Evolutionary conservation across 1,284 basidiomycete genomes (phyloP).

Genomic region (Vanrija pseudolonga): DNA sequence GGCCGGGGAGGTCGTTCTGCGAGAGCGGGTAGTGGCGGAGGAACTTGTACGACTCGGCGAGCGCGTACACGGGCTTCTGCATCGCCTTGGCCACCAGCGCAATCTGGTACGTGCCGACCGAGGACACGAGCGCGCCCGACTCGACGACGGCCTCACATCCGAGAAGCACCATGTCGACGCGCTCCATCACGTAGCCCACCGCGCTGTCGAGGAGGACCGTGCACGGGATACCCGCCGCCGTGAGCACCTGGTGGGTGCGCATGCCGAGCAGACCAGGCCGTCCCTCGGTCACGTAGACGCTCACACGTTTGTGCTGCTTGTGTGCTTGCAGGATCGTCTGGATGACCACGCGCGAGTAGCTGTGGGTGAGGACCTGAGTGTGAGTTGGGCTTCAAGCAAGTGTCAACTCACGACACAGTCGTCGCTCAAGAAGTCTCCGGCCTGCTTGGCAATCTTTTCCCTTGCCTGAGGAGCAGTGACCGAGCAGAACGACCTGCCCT

Average conservation of each 20-base stretch:
- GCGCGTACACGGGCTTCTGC: constrained; percentile 93
- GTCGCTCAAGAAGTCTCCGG: constrained; percentile 88
- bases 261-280: constrained; percentile 54
- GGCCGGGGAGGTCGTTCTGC: constrained; percentile 83
- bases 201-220: constrained; percentile 94
- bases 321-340: constrained; percentile 85
- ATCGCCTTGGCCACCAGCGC: constrained; percentile 92
- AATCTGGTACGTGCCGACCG: constrained; percentile 91
- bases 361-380: constrained; percentile 86
- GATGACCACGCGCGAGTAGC: constrained; percentile 93
- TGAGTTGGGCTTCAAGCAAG: not conserved
- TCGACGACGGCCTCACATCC: constrained; percentile 97
- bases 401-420: constrained; percentile 70
- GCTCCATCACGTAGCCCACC: constrained; percentile 94
- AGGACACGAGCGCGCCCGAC: constrained; percentile 60
- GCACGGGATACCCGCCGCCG: constrained; percentile 83
- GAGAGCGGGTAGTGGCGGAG: constrained; percentile 93
- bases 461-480: constrained; percentile 72
- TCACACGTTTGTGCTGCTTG: constrained; percentile 79
- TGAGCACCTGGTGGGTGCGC: constrained; percentile 80
- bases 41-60: constrained; percentile 98
- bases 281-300: constrained; percentile 84
- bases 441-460: constrained; percentile 83
- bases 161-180: constrained; percentile 89
- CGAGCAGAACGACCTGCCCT: constrained; percentile 46